A percentile compares a stretch with the other conserved stretches of the same genome.
Conservation (phyloP, 106 monocot species). For the Allium sativum region DNA sequence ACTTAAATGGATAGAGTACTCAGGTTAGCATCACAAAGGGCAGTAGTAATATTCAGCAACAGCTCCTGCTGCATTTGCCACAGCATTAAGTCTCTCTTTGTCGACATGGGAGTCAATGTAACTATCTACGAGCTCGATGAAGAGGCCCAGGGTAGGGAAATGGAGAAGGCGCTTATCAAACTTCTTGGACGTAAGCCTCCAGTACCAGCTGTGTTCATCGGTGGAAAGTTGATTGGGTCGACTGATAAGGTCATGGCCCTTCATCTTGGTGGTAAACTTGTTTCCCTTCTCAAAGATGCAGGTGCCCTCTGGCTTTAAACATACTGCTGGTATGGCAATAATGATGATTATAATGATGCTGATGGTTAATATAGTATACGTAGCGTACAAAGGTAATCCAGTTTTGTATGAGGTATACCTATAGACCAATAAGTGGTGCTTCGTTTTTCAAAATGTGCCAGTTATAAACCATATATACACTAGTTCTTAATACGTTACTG, state of each 20-base stretch:
- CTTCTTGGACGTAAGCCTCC: neutral
- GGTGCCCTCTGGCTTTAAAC: conserved; percentile 1
- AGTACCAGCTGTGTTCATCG: conserved; percentile 7
- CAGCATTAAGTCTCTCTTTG: neutral
- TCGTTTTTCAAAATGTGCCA: neutral
- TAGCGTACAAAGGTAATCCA: too few species aligned
- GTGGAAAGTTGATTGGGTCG: conserved; percentile 1
- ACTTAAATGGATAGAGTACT: conserved; percentile 5
- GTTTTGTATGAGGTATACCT: too few species aligned
- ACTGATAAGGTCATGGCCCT: neutral
- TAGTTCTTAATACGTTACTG: too few species aligned
- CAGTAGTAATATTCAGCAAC: conserved; percentile 1
- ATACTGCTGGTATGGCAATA: neutral
- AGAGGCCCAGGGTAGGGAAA: conserved; percentile 1
- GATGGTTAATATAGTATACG: too few species aligned
- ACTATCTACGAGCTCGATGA: conserved; percentile 3
- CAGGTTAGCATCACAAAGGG: conserved; percentile 2
- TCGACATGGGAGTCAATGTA: neutral
- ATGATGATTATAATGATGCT: too few species aligned
- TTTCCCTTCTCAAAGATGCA: neutral
- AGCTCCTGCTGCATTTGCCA: conserved; percentile 9
- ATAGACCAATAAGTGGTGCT: neutral
- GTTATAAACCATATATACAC: neutral
- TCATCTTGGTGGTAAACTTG: conserved; percentile 1
- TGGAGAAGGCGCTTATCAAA: conserved; percentile 6